Evolutionary conservation across 129 eudicot species (phyloP), one percentile per base, ranked within the genome.

Genomic region (Centaurea solstitialis): DNA sequence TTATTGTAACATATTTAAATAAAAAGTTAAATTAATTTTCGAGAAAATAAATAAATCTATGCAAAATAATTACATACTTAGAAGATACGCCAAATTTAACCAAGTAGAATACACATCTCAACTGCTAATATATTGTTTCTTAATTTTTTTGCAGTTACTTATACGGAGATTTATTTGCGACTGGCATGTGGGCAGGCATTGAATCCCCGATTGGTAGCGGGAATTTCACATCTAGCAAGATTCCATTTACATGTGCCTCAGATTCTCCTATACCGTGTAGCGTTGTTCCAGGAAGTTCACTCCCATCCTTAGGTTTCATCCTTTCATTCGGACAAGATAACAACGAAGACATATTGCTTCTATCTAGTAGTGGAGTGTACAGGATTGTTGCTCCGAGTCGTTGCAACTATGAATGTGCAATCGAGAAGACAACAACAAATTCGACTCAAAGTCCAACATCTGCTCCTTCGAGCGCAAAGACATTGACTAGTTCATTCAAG

Each of bases 281-380:
- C 45, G 53, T 72, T 22, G 86, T 81, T 20, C 93, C 94, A 0
- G 94, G 89, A 76, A 88, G 69, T 79, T 73, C 93, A 67, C 17
- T 83, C 62, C 98, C 94, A 1, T 61, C 92, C 13, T 40, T 91
- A 73, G 89, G 91, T 22, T 93, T 87, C 86, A 76, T 91, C 23
- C 88, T 93, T 73, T 93, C 98, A 8, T 93, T 87, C 35, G 98
- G 94, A 6, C 91, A 93, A 59, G 97, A 93, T 73, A 89, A 89
- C 71, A 83, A 83, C 4, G 85, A 83, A 53, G 92, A 93, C 28
- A 62, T 86, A 33, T 88, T 77, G 69, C 78, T 93, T 24, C 76
- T 93, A 68, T 78, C 97, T 9, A 89, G 89, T 72, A 93, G 90
- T 72, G 98, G 98, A 6, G 96, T 91, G 12, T 93, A 91, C 78